Evolutionary conservation across 495 filamentous ascomycete species (phyloP).

Genomic region (Penicillium egyptiacum): DNA sequence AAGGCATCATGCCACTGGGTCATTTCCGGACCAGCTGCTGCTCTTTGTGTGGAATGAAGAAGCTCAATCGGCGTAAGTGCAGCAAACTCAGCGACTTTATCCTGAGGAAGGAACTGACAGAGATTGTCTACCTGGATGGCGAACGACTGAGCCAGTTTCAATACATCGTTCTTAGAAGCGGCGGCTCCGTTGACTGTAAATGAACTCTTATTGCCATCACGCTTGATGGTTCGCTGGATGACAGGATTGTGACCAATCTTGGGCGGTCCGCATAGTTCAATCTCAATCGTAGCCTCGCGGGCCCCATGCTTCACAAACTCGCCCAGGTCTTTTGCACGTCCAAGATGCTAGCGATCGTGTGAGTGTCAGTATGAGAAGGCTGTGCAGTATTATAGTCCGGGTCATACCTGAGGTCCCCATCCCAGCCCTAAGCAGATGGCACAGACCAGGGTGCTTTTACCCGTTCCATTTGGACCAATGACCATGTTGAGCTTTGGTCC

Average conservation of each 20-base stretch:
- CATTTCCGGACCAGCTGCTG: conserved; percentile 80
- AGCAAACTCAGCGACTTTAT: conserved; percentile 93
- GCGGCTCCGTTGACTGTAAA: conserved; percentile 70
- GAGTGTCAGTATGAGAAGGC: conserved; percentile 5
- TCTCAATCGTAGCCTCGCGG: conserved; percentile 77
- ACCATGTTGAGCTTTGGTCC: conserved; percentile 98
- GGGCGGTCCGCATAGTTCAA: conserved; percentile 69
- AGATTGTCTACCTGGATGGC: conserved; percentile 95
- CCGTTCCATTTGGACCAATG: conserved; percentile 96
- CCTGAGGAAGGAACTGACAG: conserved; percentile 96
- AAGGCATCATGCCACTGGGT: conserved; percentile 73
- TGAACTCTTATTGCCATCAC: conserved; percentile 73
- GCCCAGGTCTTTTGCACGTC: conserved; percentile 77
- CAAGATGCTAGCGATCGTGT: conserved; percentile 60
- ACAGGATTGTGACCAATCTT: conserved; percentile 60
- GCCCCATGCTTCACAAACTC: conserved; percentile 94
- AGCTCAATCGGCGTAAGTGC: conserved; percentile 82
- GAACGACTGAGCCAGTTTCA: conserved; percentile 63
- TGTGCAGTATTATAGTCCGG: conserved; percentile 1
- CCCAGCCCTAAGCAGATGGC: conserved; percentile 94
- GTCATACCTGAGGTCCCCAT: conserved; percentile 65
- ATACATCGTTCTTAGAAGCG: conserved; percentile 56
- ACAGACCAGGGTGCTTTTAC: conserved; percentile 96
- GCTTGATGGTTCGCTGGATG: conserved; percentile 71
- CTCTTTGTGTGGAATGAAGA: conserved; percentile 78